Percentiles rank a stretch among this genome's conserved stretches.
Conservation (phyloP, 2,329 filamentous ascomycete species). For the Aspergillus sp. region DNA sequence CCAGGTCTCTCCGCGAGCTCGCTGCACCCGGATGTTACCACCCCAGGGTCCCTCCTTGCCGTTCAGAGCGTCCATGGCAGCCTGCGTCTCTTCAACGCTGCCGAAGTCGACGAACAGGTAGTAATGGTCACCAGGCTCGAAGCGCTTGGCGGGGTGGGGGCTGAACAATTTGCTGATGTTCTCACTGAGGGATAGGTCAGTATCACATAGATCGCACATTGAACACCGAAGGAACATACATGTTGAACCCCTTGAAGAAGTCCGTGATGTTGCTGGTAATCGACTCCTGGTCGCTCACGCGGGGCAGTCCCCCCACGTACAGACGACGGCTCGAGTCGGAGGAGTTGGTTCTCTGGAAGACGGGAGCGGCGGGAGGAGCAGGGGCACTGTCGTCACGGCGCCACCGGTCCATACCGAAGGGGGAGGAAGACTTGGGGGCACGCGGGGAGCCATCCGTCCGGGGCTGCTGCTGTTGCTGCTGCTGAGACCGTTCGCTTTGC, state of each 20-base stretch:
- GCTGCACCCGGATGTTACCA: constrained; percentile 38
- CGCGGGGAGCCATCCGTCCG: constrained; percentile 22
- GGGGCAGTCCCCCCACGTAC: constrained; percentile 49
- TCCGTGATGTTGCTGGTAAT: constrained; percentile 43
- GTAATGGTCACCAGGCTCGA: constrained; percentile 57
- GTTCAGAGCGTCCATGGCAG: constrained; percentile 49
- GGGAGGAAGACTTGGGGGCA: constrained; percentile 17
- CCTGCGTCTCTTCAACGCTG: constrained; percentile 53
- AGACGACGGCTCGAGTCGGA: constrained; percentile 44
- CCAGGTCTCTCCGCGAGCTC: constrained; percentile 38
- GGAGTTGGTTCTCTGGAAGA: constrained; percentile 25
- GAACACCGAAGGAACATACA: constrained; percentile 30
- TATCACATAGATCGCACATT: neutral
- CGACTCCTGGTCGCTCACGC: constrained; percentile 42
- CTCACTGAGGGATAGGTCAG: constrained; percentile 28
- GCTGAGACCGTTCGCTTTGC: constrained; percentile 29
- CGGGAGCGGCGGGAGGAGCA: constrained; percentile 23
- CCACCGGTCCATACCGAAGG: constrained; percentile 44
- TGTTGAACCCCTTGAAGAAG: constrained; percentile 46
- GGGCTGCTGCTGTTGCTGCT: neutral
- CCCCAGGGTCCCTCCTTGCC: constrained; percentile 43
- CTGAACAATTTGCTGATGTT: constrained; percentile 57
- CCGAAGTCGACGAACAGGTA: constrained; percentile 67
- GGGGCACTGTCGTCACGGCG: constrained; percentile 41
- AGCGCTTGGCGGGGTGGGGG: constrained; percentile 55